These are phyloP conservation scores for Fremontodendron californicum DNA, from an alignment of 345 rosid species.

Conservation along the genomic window DNA sequence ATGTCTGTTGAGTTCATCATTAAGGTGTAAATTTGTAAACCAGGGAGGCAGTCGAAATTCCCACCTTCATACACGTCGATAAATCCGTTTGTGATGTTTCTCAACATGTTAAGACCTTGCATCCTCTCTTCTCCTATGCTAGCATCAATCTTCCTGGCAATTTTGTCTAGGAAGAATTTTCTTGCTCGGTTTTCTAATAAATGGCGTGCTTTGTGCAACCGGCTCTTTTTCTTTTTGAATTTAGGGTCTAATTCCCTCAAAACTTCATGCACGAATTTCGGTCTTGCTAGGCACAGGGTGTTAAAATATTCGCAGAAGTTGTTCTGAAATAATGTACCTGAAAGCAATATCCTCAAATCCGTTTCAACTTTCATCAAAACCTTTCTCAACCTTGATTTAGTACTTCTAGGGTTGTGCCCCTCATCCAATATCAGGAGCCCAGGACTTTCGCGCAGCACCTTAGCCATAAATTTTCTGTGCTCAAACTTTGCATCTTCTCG, in stretches of 20 bases:
- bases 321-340: conserved; percentile 91
- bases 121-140: conserved; percentile 59
- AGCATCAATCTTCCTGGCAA: conserved; percentile 79
- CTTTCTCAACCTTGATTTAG: conserved; percentile 86
- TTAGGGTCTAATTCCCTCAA: conserved; percentile 61
- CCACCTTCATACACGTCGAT: conserved; percentile 84
- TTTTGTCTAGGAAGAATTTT: conserved; percentile 71
- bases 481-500: conserved; percentile 76
- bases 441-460: conserved; percentile 80
- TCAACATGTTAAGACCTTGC: conserved; percentile 75
- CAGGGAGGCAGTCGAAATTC: conserved; percentile 66
- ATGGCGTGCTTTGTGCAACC: conserved; percentile 51
- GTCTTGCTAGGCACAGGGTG: conserved; percentile 87
- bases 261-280: conserved; percentile 70
- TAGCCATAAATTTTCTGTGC: conserved; percentile 80
- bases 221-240: conserved; percentile 38
- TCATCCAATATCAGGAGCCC: conserved; percentile 82
- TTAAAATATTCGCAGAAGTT: conserved; percentile 94
- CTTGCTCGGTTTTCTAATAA: conserved; percentile 74
- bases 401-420: conserved; percentile 94
- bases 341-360: conserved; percentile 71
- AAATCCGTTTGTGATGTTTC: conserved; percentile 66
- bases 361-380: conserved; percentile 86
- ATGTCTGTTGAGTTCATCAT: conserved; percentile 78
- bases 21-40: conserved; percentile 83